Conservation (phyloP, 371 early-diverging fungal genomes). For the Smittium culicis region DNA sequence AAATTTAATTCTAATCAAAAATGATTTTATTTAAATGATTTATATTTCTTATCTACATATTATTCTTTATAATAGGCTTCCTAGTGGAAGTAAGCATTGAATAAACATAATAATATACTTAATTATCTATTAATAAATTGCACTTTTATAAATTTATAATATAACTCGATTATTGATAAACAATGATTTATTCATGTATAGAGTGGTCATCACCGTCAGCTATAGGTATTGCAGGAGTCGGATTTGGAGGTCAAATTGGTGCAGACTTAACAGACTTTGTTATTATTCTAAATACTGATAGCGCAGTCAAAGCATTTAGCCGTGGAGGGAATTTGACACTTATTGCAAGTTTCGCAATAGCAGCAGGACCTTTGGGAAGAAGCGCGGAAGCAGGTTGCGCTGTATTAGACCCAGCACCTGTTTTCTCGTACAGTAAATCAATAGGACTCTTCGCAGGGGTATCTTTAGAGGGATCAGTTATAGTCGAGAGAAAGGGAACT, state of each 20-base stretch:
- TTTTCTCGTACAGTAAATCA: constrained; percentile 80
- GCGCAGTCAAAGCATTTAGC: constrained; percentile 78
- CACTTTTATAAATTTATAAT: too few relatives aligned
- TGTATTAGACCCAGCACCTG: constrained; percentile 64
- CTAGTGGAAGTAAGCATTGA: too few relatives aligned
- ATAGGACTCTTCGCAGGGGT: constrained; percentile 91
- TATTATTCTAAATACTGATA: constrained; percentile 71
- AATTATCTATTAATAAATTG: too few relatives aligned
- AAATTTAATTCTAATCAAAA: background rate
- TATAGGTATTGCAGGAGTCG: constrained; percentile 60
- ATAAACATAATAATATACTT: too few relatives aligned
- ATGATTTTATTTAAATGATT: background rate
- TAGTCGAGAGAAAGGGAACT: constrained; percentile 81
- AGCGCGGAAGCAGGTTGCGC: constrained; percentile 79
- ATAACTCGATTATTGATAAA: constrained; percentile 19
- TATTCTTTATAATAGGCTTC: too few relatives aligned
- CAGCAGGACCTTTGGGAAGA: constrained; percentile 85
- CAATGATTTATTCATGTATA: constrained; percentile 2
- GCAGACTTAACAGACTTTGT: constrained; percentile 90
- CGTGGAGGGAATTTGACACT: constrained; percentile 83
- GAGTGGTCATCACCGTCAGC: constrained; percentile 69
- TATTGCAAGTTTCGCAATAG: constrained; percentile 73
- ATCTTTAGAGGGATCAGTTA: constrained; percentile 89
- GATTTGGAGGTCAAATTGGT: constrained; percentile 89
- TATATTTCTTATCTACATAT: background rate